These are phyloP conservation scores for Starmerella floris DNA, from an alignment of 805 yeast genomes.

Conservation along the genomic window DNA sequence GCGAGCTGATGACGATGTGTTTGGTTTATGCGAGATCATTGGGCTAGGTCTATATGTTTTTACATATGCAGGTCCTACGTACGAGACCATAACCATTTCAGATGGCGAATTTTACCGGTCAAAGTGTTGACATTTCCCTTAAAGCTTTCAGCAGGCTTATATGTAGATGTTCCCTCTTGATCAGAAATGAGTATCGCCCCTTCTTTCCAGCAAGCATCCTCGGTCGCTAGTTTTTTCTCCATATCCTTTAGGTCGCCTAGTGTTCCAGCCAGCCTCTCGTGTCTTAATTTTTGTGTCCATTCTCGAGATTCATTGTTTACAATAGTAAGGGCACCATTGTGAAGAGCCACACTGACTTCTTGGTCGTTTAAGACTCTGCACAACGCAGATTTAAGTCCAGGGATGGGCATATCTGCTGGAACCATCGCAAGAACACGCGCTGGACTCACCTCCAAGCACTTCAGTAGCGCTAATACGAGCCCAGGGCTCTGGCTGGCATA, in stretches of 20 bases:
- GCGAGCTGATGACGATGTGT: no score
- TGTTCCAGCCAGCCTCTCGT: slow-evolving; percentile 28
- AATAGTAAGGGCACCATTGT: slow-evolving; percentile 42
- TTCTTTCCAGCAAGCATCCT: background rate
- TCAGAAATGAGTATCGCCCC: background rate
- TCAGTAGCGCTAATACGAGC: slow-evolving; percentile 64
- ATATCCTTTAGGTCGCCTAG: background rate
- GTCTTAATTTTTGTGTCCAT: slow-evolving; percentile 26
- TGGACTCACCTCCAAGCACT: slow-evolving; percentile 39
- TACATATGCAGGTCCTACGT: background rate
- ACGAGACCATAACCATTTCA: background rate
- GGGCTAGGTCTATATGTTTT: background rate
- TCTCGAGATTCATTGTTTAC: slow-evolving; percentile 39
- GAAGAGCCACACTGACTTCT: slow-evolving; percentile 37
- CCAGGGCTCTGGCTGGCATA: slow-evolving; percentile 58
- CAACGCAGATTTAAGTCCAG: slow-evolving; percentile 50
- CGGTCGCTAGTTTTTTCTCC: background rate
- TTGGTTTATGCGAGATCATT: no score
- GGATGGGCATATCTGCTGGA: slow-evolving; percentile 47
- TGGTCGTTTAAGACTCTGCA: slow-evolving; percentile 50
- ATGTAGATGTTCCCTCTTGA: background rate
- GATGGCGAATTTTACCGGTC: slow-evolving; percentile 13
- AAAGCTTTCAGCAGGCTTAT: background rate
- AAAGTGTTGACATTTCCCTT: background rate
- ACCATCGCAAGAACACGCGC: slow-evolving; percentile 54